Conservation (phyloP, 2,329 filamentous ascomycete genomes). For the Trematosphaeria pertusa region DNA sequence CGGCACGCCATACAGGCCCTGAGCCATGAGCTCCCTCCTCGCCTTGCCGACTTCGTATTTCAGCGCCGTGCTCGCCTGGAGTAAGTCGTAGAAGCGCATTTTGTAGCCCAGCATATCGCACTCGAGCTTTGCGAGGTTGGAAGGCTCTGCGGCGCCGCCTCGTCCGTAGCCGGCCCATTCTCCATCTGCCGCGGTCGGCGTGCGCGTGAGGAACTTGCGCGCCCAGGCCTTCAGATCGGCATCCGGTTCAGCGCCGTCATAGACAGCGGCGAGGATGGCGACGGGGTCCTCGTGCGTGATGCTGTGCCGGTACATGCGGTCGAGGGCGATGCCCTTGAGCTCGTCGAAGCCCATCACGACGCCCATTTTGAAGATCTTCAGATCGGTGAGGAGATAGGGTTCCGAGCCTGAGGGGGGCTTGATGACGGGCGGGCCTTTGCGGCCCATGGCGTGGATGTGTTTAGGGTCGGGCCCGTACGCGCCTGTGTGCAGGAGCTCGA, state of each 20-base stretch:
- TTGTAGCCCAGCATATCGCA: constrained; percentile 19
- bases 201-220: constrained; percentile 25
- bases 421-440: constrained; percentile 34
- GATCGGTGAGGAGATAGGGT: constrained; percentile 28
- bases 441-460: constrained; percentile 10
- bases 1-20: constrained; percentile 12
- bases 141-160: constrained; percentile 11
- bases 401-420: constrained; percentile 13
- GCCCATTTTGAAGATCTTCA: constrained; percentile 43
- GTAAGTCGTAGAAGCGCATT: constrained; percentile 20
- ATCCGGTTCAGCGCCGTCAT: constrained; percentile 33
- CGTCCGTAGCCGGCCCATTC: constrained; percentile 2
- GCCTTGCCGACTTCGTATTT: constrained; percentile 34
- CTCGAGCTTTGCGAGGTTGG: constrained; percentile 34
- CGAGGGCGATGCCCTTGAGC: constrained; percentile 41
- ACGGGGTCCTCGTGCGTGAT: constrained; percentile 47
- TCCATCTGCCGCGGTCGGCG: constrained; percentile 7
- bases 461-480: constrained; percentile 31
- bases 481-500: constrained; percentile 37
- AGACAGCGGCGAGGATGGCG: constrained; percentile 42
- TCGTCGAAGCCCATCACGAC: constrained; percentile 46
- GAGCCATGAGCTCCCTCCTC: constrained; percentile 16
- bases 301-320: constrained; percentile 39
- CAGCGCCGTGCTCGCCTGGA: constrained; percentile 22
- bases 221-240: constrained; percentile 29